Conservation (phyloP, 2,329 filamentous ascomycete species). For the Aspergillus hortae region DNA sequence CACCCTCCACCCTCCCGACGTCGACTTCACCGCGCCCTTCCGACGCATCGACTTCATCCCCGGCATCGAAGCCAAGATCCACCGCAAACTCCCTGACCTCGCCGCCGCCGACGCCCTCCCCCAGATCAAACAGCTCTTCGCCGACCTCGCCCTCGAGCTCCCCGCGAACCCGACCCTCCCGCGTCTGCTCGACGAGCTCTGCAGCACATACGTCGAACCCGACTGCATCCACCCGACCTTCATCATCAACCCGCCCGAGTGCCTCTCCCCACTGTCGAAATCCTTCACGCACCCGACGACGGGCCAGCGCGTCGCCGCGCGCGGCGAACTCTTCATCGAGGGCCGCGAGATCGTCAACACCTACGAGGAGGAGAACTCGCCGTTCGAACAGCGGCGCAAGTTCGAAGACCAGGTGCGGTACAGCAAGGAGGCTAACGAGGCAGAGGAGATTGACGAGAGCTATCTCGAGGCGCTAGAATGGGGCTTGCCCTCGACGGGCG, state of each 20-base stretch:
- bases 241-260: slow-evolving; percentile 84
- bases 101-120: slow-evolving; percentile 52
- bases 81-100: slow-evolving; percentile 63
- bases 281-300: slow-evolving; percentile 69
- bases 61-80: slow-evolving; percentile 66
- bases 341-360: slow-evolving; percentile 87
- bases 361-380: slow-evolving; percentile 97
- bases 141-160: slow-evolving; percentile 45
- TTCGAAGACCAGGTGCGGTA: slow-evolving; percentile 60
- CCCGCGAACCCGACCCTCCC: slow-evolving; percentile 57
- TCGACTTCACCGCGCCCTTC: slow-evolving; percentile 59
- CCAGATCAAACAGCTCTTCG: slow-evolving; percentile 56
- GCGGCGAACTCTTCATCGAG: slow-evolving; percentile 79
- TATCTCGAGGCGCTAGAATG: slow-evolving; percentile 83
- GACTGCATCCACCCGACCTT: slow-evolving; percentile 71
- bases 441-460: slow-evolving; percentile 64
- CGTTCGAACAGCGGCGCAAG: slow-evolving; percentile 79
- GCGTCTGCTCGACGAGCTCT: slow-evolving; percentile 77
- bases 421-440: slow-evolving; percentile 47
- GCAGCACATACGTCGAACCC: slow-evolving; percentile 72
- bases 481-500: slow-evolving; percentile 90
- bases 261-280: slow-evolving; percentile 88
- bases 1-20: slow-evolving; percentile 47
- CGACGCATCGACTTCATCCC: slow-evolving; percentile 77
- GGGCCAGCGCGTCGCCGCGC: slow-evolving; percentile 70